phyloP scores from a whole-genome alignment of 2,329 filamentous ascomycete genomes.

The Beauveria sp. region DNA sequence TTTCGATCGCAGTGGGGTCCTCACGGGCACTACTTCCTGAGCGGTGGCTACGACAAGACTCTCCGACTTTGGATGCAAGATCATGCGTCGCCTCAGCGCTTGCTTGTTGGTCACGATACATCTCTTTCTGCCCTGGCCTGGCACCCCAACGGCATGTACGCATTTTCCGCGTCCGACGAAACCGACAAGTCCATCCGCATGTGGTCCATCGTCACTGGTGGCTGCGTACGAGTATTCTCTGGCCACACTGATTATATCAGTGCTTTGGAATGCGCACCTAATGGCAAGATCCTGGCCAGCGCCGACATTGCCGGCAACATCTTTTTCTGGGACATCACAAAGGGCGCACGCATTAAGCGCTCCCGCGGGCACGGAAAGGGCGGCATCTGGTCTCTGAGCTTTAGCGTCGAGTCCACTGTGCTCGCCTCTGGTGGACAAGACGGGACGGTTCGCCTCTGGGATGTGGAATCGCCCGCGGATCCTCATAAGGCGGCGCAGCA shows the following conservation, averaged over 20 bases:
- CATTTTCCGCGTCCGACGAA: constrained; percentile 86
- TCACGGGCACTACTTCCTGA: constrained; percentile 90
- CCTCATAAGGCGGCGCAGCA: constrained; percentile 48
- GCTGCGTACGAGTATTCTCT: constrained; percentile 82
- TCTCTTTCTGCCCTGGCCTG: constrained; percentile 87
- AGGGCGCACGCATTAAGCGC: constrained; percentile 78
- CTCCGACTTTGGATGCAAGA: constrained; percentile 89
- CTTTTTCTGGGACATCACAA: constrained; percentile 87
- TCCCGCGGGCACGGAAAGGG: constrained; percentile 91
- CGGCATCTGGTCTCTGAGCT: constrained; percentile 87
- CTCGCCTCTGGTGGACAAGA: constrained; percentile 88
- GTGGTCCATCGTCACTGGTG: constrained; percentile 89
- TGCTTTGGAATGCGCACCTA: constrained; percentile 74
- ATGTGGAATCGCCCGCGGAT: constrained; percentile 67
- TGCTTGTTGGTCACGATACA: constrained; percentile 88
- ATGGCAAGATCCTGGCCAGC: constrained; percentile 84
- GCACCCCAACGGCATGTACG: constrained; percentile 88
- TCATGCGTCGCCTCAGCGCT: constrained; percentile 77
- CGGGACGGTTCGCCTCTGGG: constrained; percentile 89
- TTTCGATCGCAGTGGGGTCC: constrained; percentile 87
- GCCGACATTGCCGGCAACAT: constrained; percentile 86
- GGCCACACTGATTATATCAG: constrained; percentile 86
- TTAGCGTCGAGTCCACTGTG: constrained; percentile 85
- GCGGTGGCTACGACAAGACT: constrained; percentile 80
- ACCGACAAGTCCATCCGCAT: constrained; percentile 86